These are phyloP conservation scores for Laguncularia racemosa DNA, from an alignment of 345 rosid genomes.

Conservation along the genomic window DNA sequence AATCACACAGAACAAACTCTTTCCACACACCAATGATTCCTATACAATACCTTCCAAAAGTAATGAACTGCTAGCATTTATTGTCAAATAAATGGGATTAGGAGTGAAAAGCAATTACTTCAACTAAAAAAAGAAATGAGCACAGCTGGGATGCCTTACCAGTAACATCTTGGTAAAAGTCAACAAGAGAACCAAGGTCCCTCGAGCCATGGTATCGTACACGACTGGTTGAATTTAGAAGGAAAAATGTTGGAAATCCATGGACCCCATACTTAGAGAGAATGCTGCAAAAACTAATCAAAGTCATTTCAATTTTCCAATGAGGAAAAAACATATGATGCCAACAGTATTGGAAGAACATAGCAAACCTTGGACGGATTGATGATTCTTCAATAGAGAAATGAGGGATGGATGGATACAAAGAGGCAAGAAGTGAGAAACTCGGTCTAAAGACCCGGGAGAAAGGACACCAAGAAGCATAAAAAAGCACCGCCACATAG, in stretches of 20 bases:
- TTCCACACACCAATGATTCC: too few relatives aligned
- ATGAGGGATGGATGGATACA: slow-evolving; percentile 63
- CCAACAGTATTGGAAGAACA: background rate
- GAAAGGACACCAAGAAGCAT: slow-evolving; percentile 97
- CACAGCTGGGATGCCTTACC: slow-evolving; percentile 33
- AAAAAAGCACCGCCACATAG: slow-evolving; percentile 81
- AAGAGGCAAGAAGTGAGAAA: slow-evolving; percentile 56
- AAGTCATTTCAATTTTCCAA: slow-evolving; percentile 1
- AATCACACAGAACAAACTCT: too few relatives aligned
- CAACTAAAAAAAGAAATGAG: background rate
- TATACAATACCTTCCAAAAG: too few relatives aligned
- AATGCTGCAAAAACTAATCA: slow-evolving; percentile 45
- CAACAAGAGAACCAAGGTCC: slow-evolving; percentile 56
- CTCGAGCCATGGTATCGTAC: slow-evolving; percentile 65
- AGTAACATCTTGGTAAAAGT: slow-evolving; percentile 63
- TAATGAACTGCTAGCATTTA: too few relatives aligned
- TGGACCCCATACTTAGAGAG: slow-evolving; percentile 94
- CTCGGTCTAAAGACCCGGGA: slow-evolving; percentile 66
- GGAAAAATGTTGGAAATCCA: slow-evolving; percentile 81
- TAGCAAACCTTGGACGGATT: slow-evolving; percentile 71
- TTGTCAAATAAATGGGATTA: background rate
- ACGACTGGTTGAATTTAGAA: slow-evolving; percentile 70
- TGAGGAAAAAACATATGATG: too few relatives aligned
- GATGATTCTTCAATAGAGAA: slow-evolving; percentile 78
- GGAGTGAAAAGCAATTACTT: background rate